Evolutionary conservation across 164 flowering plant species (phyloP).

Genomic region (Stephania cephalantha): DNA sequence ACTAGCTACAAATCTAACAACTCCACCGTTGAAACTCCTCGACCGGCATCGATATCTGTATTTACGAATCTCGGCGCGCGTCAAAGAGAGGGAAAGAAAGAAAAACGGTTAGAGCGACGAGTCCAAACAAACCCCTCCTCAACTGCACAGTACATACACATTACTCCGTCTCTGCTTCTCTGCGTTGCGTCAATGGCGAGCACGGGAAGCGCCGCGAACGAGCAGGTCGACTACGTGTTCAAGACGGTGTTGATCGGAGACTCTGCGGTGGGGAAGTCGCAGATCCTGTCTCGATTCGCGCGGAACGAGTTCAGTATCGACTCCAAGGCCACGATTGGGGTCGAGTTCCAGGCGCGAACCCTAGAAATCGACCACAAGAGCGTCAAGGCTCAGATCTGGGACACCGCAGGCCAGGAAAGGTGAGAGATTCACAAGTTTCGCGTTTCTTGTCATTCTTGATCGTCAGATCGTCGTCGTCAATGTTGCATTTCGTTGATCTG

Average conservation of each 20-base stretch:
- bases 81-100: neutral
- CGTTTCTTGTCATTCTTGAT: neutral
- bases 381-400: constrained; percentile 95
- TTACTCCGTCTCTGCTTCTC: neutral
- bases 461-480: no score
- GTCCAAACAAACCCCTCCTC: neutral
- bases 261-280: constrained; percentile 86
- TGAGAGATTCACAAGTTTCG: constrained; percentile 8
- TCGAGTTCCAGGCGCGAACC: constrained; percentile 76
- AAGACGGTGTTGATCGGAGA: constrained; percentile 79
- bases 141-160: neutral
- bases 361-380: constrained; percentile 64
- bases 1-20: no score
- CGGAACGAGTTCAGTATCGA: constrained; percentile 73
- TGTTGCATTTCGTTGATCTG: no score
- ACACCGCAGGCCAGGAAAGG: constrained; percentile 91
- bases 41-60: no score
- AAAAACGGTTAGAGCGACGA: neutral
- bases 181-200: constrained; percentile 26
- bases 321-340: constrained; percentile 79
- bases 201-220: constrained; percentile 30
- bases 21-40: no score
- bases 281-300: constrained; percentile 71
- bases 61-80: no score
- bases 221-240: constrained; percentile 84